A percentile compares a stretch with the other conserved stretches of the same genome.
phyloP scores from a whole-genome alignment of 164 flowering plant species.

The Vitis labrusca region DNA sequence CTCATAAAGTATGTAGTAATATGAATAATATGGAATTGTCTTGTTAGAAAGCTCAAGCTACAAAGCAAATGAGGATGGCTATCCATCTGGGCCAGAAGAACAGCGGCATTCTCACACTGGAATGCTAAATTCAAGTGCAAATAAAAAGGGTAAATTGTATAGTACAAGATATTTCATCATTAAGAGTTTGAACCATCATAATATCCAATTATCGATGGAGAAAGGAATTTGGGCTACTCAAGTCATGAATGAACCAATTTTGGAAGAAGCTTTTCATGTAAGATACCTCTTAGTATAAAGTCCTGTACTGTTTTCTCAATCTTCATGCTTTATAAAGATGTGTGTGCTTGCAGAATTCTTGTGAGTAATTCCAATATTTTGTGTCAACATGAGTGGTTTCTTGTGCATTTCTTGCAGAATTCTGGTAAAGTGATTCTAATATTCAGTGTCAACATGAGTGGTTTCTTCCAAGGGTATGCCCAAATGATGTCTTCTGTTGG shows the following conservation, averaged over 20 bases:
- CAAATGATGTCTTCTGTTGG: constrained; percentile 93
- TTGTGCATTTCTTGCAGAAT: constrained; percentile 66
- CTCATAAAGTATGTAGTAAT: neutral
- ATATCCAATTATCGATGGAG: constrained; percentile 73
- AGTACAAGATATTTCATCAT: constrained; percentile 82
- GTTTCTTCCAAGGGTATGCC: constrained; percentile 96
- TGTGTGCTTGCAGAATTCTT: constrained; percentile 60
- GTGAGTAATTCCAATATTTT: constrained; percentile 76
- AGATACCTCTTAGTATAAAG: constrained; percentile 24
- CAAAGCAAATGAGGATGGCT: constrained; percentile 39
- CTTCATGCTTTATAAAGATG: constrained; percentile 22
- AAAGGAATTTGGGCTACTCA: constrained; percentile 97
- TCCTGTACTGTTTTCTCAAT: constrained; percentile 14
- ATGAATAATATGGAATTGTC: constrained; percentile 8
- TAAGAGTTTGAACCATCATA: constrained; percentile 84
- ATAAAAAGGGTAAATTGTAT: constrained; percentile 31
- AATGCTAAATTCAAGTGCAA: constrained; percentile 27
- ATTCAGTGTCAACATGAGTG: constrained; percentile 97
- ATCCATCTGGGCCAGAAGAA: constrained; percentile 30
- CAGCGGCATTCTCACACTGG: constrained; percentile 16
- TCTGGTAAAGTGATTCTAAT: constrained; percentile 79
- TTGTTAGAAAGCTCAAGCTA: constrained; percentile 54
- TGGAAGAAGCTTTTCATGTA: constrained; percentile 89
- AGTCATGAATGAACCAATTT: constrained; percentile 89
- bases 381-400: constrained; percentile 96